These are phyloP conservation scores for Cercophora newfieldiana DNA, from an alignment of 495 filamentous ascomycete species.

Conservation along the genomic window DNA sequence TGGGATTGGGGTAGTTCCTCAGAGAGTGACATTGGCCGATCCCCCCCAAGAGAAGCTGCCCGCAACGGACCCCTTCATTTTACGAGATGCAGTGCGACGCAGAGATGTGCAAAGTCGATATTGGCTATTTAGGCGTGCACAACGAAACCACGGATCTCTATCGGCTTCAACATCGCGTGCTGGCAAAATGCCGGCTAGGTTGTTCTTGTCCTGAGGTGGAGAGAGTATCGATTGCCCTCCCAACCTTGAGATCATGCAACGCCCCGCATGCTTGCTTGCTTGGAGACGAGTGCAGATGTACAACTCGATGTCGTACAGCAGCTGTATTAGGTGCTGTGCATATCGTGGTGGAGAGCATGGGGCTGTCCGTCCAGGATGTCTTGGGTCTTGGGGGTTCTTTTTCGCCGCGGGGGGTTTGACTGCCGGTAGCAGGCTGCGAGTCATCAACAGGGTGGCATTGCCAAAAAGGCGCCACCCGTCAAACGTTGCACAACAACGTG, in stretches of 20 bases:
- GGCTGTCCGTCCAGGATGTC: constrained; percentile 1
- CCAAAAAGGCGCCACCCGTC: constrained; percentile 5
- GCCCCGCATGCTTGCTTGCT: neutral
- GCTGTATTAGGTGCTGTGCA: neutral
- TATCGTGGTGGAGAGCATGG: neutral
- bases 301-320: constrained; percentile 8
- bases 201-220: constrained; percentile 20
- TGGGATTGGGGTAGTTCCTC: constrained; percentile 22
- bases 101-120: constrained; percentile 26
- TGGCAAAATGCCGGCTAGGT: constrained; percentile 42
- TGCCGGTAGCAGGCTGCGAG: constrained; percentile 22
- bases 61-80: constrained; percentile 29
- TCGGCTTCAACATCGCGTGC: constrained; percentile 28
- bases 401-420: constrained; percentile 11
- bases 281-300: neutral
- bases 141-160: constrained; percentile 18
- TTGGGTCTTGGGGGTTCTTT: no score
- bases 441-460: constrained; percentile 14
- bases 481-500: constrained; percentile 14
- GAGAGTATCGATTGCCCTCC: constrained; percentile 20
- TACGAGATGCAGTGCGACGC: constrained; percentile 30
- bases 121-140: constrained; percentile 31
- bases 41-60: neutral
- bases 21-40: constrained; percentile 26
- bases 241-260: constrained; percentile 34